Evolutionary conservation across 2,329 filamentous ascomycete genomes (phyloP).

Genomic region (Saccharata proteae): DNA sequence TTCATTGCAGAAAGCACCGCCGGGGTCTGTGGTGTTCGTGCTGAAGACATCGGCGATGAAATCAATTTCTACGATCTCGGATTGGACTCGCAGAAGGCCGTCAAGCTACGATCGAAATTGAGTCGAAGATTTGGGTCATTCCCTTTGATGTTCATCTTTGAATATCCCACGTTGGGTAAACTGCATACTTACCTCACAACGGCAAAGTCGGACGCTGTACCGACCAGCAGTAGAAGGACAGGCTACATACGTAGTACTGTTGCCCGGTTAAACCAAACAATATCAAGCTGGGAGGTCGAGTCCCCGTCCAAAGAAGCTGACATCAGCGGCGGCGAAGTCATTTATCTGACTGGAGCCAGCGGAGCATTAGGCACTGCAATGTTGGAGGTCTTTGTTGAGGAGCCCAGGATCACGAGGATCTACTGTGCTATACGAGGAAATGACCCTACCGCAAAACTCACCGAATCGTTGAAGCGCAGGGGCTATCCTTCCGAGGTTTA

Average conservation of each 20-base stretch:
- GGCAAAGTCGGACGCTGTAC: not conserved
- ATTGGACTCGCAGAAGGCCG: slow-evolving; percentile 10
- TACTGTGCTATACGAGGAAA: slow-evolving; percentile 8
- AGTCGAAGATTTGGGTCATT: slow-evolving; percentile 14
- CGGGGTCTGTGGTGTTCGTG: not conserved
- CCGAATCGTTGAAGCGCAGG: slow-evolving; percentile 11
- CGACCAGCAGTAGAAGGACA: not conserved
- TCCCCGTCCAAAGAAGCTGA: not conserved
- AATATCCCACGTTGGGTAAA: slow-evolving; percentile 16
- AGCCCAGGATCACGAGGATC: not conserved
- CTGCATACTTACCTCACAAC: slow-evolving; percentile 8
- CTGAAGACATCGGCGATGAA: not conserved
- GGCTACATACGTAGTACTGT: not conserved
- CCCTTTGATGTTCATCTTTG: slow-evolving; percentile 18
- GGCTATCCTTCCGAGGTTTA: slow-evolving; percentile 11
- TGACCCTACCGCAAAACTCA: slow-evolving; percentile 13
- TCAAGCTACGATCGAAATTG: slow-evolving; percentile 14
- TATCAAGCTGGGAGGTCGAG: not conserved
- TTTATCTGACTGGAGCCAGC: slow-evolving; percentile 9
- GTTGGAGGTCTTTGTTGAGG: slow-evolving; percentile 7
- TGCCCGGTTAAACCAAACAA: not conserved
- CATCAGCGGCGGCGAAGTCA: not conserved
- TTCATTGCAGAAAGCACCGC: slow-evolving; percentile 1
- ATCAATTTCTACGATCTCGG: slow-evolving; percentile 9
- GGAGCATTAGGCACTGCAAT: slow-evolving; percentile 9